Conservation (phyloP, 139 green algal genomes). For the Coelastrella sp. region DNA sequence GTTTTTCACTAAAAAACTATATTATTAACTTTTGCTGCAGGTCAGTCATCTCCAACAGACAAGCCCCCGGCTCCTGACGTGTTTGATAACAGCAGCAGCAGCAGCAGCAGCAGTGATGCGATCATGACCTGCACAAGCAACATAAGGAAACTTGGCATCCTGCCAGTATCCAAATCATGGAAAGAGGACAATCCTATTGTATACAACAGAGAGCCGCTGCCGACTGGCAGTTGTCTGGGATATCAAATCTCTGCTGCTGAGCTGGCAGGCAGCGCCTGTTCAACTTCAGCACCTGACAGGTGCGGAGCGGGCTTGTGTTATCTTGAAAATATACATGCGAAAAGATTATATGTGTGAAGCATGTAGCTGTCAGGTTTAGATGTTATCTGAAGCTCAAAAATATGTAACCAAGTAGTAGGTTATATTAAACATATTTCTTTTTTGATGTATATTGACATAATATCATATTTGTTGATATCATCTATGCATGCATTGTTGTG, state of each 20-base stretch:
- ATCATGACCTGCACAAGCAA: not conserved
- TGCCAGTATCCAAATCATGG: not conserved
- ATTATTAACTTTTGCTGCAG: no score
- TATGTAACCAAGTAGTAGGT: no score
- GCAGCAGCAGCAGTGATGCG: not conserved
- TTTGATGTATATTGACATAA: no score
- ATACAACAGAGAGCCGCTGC: not conserved
- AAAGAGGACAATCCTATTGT: not conserved
- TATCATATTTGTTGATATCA: no score
- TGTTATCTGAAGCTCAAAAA: no score
- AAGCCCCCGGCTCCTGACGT: slow-evolving; percentile 16
- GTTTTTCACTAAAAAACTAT: not conserved
- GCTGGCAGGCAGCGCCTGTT: not conserved
- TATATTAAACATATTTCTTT: no score
- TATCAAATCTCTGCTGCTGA: not conserved
- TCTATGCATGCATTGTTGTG: no score
- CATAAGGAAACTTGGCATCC: not conserved
- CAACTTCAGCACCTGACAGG: not conserved
- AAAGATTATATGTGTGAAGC: no score
- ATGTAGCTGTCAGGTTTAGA: not conserved
- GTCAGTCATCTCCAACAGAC: not conserved
- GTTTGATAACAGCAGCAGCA: not conserved
- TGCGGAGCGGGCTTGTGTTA: no score
- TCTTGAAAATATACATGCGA: no score
- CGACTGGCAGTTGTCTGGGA: not conserved